Conservation (phyloP, 1,284 basidiomycete species). For the Trichosporon asahii region DNA sequence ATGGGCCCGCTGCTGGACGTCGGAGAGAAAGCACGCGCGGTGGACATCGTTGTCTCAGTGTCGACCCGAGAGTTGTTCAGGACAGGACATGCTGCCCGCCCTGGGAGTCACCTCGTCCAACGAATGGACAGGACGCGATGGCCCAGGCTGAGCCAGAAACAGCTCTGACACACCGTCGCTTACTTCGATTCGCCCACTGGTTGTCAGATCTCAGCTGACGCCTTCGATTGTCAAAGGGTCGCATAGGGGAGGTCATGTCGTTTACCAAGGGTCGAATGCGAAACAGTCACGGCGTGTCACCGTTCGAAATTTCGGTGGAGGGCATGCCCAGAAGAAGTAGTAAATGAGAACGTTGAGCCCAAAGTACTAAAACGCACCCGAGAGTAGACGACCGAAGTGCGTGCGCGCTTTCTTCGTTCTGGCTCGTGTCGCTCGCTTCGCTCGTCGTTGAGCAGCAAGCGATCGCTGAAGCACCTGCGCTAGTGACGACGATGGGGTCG, state of each 20-base stretch:
- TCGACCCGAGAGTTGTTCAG: background rate
- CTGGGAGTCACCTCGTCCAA: no score
- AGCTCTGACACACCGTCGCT: background rate
- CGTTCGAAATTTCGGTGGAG: background rate
- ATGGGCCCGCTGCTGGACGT: background rate
- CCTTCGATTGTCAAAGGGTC: background rate
- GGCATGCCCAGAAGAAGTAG: background rate
- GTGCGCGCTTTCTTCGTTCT: background rate
- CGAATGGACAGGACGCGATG: background rate
- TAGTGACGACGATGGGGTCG: background rate
- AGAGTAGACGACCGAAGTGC: background rate
- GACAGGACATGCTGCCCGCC: background rate
- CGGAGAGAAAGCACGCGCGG: background rate
- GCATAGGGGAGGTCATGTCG: background rate
- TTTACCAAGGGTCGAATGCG: background rate
- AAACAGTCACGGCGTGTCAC: background rate
- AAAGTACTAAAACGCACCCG: background rate
- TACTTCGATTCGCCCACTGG: background rate
- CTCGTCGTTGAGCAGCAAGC: background rate
- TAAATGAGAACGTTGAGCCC: no score
- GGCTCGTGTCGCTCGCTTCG: background rate
- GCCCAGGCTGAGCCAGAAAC: background rate
- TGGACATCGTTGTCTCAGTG: background rate
- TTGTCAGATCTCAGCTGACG: background rate
- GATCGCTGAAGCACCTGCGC: background rate